Evolutionary conservation across 2,329 filamentous ascomycete species (phyloP).

Genomic region (Dactylellina parvicollis): DNA sequence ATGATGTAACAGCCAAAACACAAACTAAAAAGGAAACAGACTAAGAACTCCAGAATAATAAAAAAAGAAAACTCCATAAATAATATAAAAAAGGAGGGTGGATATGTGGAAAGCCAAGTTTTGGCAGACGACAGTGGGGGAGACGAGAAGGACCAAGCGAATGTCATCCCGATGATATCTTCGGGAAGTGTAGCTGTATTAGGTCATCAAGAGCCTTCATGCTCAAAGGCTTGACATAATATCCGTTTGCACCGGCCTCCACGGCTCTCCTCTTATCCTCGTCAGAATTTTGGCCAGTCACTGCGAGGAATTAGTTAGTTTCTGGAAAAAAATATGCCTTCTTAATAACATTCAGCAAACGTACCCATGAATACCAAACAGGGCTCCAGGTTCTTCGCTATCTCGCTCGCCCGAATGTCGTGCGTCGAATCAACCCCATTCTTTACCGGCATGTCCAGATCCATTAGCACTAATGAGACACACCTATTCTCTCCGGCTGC

Average conservation of each 20-base stretch:
- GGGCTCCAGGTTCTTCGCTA: slow-evolving; percentile 54
- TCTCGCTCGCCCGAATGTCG: slow-evolving; percentile 61
- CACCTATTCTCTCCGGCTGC: slow-evolving; percentile 57
- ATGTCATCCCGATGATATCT: neutral
- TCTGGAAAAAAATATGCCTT: neutral
- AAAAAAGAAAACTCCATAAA: too few species aligned
- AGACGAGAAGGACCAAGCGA: too few species aligned
- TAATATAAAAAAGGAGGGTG: neutral
- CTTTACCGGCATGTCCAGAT: slow-evolving; percentile 64
- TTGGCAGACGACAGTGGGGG: neutral
- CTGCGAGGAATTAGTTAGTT: slow-evolving; percentile 1
- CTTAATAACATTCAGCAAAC: neutral
- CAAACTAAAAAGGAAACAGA: too few species aligned
- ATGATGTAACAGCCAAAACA: too few species aligned
- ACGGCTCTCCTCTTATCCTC: slow-evolving; percentile 42
- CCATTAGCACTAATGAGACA: slow-evolving; percentile 63
- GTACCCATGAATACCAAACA: slow-evolving; percentile 50
- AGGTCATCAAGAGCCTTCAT: slow-evolving; percentile 49
- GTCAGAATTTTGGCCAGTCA: slow-evolving; percentile 46
- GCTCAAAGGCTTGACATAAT: slow-evolving; percentile 51
- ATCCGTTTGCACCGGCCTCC: slow-evolving; percentile 44
- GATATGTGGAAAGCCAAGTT: neutral
- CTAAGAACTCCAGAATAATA: too few species aligned
- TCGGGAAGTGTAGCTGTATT: slow-evolving; percentile 44
- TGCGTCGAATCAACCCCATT: slow-evolving; percentile 62